phyloP scores from a whole-genome alignment of 331 rosid species.

The Quercus tomentella region DNA sequence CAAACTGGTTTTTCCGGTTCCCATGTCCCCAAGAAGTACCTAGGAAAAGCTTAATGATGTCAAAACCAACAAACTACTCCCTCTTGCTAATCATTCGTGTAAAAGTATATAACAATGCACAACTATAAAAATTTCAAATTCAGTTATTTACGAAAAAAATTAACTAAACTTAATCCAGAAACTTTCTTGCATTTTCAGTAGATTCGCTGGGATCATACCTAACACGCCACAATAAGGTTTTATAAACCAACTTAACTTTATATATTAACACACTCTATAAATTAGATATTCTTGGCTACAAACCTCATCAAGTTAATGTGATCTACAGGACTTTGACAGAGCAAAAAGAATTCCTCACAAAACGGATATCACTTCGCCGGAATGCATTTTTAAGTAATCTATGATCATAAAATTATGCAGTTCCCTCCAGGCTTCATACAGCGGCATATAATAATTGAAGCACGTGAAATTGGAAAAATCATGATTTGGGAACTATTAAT shows the following conservation, averaged over 20 bases:
- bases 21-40: slow-evolving; percentile 95
- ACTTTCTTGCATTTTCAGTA: neutral
- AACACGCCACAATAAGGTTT: neutral
- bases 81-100: neutral
- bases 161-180: neutral
- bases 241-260: neutral
- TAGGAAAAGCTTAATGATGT: slow-evolving; percentile 17
- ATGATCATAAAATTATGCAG: neutral
- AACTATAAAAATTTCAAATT: neutral
- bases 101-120: neutral
- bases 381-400: neutral
- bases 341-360: neutral
- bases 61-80: neutral
- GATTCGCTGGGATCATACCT: neutral
- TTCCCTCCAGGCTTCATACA: neutral
- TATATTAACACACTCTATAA: neutral
- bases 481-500: neutral
- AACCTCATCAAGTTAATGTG: neutral
- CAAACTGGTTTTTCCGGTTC: slow-evolving; percentile 86
- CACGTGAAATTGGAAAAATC: neutral
- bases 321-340: neutral
- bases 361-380: neutral
- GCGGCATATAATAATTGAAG: neutral
- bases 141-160: neutral
- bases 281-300: neutral